These are phyloP conservation scores for Cladosporium sp. DNA, from an alignment of 2,329 filamentous ascomycete genomes.

Conservation along the genomic window DNA sequence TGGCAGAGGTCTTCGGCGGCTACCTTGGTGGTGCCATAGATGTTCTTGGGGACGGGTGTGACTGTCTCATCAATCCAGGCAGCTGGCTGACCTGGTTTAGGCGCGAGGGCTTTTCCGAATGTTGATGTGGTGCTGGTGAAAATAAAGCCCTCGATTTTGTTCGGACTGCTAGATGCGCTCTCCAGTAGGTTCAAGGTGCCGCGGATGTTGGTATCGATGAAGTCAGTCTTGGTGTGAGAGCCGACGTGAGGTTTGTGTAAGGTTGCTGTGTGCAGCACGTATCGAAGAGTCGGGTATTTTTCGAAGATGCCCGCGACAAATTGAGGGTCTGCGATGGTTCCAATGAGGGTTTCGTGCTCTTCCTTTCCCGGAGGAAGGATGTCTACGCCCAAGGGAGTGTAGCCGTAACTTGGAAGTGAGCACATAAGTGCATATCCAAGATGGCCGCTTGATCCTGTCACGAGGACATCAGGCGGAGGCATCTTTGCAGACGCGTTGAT, in stretches of 20 bases:
- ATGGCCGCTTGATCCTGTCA: slow-evolving; percentile 19
- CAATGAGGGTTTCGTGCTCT: slow-evolving; percentile 10
- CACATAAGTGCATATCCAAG: slow-evolving; percentile 19
- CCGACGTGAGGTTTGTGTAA: slow-evolving; percentile 21
- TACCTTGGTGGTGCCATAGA: slow-evolving; percentile 42
- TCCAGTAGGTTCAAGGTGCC: slow-evolving; percentile 20
- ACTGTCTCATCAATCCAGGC: slow-evolving; percentile 20
- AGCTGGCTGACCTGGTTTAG: slow-evolving; percentile 18
- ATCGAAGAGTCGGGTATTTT: slow-evolving; percentile 12
- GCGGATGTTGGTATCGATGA: slow-evolving; percentile 20
- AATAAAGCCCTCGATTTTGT: slow-evolving; percentile 17
- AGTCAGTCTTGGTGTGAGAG: slow-evolving; percentile 17
- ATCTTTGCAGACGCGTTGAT: background rate
- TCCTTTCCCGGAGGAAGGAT: slow-evolving; percentile 12
- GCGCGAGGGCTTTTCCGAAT: slow-evolving; percentile 18
- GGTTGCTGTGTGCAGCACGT: slow-evolving; percentile 19
- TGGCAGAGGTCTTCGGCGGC: slow-evolving; percentile 47
- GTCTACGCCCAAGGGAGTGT: slow-evolving; percentile 17
- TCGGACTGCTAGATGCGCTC: slow-evolving; percentile 9
- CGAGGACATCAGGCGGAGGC: slow-evolving; percentile 15
- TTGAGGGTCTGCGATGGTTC: slow-evolving; percentile 14
- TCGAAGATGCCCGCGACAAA: slow-evolving; percentile 12
- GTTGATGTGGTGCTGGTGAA: slow-evolving; percentile 20
- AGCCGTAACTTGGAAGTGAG: slow-evolving; percentile 13
- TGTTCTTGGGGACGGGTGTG: slow-evolving; percentile 20